Conservation (phyloP, 495 filamentous ascomycete species). For the Tuber calosporum region DNA sequence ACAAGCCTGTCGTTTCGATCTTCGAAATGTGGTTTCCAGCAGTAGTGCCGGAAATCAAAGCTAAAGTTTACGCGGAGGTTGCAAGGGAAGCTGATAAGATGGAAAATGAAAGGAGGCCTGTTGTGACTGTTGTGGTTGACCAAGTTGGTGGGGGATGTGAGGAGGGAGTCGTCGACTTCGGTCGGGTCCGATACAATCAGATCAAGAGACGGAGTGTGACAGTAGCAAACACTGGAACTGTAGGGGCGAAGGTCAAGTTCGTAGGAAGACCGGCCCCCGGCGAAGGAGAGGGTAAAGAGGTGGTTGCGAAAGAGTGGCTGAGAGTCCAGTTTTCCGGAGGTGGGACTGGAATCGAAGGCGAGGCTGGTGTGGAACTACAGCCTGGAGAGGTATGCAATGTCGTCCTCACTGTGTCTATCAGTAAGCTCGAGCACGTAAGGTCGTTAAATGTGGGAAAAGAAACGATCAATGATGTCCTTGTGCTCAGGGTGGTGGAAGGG, state of each 20-base stretch:
- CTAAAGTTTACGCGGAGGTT: constrained; percentile 76
- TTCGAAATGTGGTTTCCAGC: constrained; percentile 79
- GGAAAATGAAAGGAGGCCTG: constrained; percentile 85
- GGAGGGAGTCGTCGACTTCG: constrained; percentile 65
- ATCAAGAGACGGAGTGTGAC: constrained; percentile 60
- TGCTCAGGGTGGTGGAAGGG: constrained; percentile 77
- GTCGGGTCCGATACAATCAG: constrained; percentile 61
- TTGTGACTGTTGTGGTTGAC: constrained; percentile 78
- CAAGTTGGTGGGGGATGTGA: constrained; percentile 41
- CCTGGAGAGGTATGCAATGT: constrained; percentile 77
- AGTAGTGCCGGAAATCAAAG: constrained; percentile 72
- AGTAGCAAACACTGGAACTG: constrained; percentile 82
- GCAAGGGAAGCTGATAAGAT: constrained; percentile 79
- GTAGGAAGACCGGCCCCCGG: constrained; percentile 56
- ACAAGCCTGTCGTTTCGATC: constrained; percentile 78
- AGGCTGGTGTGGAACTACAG: constrained; percentile 53
- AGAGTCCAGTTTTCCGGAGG: constrained; percentile 27
- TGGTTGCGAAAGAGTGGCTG: constrained; percentile 33
- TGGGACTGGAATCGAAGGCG: constrained; percentile 20
- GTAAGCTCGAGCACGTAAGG: constrained; percentile 55
- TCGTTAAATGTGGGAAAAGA: constrained; percentile 61
- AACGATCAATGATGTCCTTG: constrained; percentile 73
- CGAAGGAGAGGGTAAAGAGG: constrained; percentile 43
- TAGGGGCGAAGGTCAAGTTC: constrained; percentile 67
- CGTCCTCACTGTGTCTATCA: constrained; percentile 58